Base-by-base conservation (phyloP, 352 stramenopile species). In the Elongisporangium prolatum region DNA sequence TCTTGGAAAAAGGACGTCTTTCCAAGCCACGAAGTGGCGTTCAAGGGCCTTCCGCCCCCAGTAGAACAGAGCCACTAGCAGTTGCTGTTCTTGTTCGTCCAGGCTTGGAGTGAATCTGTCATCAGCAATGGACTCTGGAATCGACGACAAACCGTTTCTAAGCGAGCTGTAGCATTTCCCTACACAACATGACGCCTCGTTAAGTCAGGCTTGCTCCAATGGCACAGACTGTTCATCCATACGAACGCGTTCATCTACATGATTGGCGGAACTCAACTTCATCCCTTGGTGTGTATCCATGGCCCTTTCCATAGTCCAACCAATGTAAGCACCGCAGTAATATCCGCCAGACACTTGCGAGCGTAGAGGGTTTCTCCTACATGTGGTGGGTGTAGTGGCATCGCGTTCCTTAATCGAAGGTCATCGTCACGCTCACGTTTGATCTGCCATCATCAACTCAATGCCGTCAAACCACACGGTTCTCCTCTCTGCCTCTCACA, bases 31-130 rank as follows among this genome's bases (percentile, higher is more conserved):
- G 37, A 84, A 84, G 24, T 84, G 59, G 16, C 58, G 38, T 56
- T 69, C 61, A n/a, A 79, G 56, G 34, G 72, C 59, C 34, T 78
- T 77, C 18, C 59, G 64, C 24, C 71, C 68, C 74, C 74, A 84
- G 54, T 69, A 79, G 55, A 75, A 73, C 28, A 84, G 63, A 8
- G 74, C 74, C 48, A 70, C 65, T 17, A 83, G 67, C 21, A 77
- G 54, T n/a, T 73, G 64, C 50, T 77, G 66, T 21, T 84, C 61
- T 2, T 75, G 60, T 5, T 79, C 69, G 13, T 77, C 69, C 61
- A 76, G 34, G 34, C 34, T 44, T 44, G 34, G 34, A 44, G 34
- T 3, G 11, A 44, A 44, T 44, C 34, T 44, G 34, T 44, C 34
- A 2, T 17, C 34, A 44, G 34, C 34, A 17, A 44, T 5, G 9